phyloP scores from a whole-genome alignment of 805 yeast species.

The Vanderwaltozyma tropicalis region DNA sequence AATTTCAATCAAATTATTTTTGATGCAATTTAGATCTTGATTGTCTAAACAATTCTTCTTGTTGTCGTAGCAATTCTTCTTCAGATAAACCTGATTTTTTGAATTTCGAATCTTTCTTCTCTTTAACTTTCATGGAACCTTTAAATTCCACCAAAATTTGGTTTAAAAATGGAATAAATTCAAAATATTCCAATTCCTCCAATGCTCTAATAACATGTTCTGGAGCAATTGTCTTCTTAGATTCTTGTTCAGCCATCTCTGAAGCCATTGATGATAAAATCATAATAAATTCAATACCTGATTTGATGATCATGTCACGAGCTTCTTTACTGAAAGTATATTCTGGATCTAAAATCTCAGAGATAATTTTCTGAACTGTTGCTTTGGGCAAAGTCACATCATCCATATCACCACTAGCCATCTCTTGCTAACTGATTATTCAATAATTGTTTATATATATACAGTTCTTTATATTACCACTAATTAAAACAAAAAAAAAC shows the following conservation, averaged over 20 bases:
- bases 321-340: conserved; percentile 86
- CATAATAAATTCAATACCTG: conserved; percentile 94
- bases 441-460: too few species aligned
- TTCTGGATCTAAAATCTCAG: conserved; percentile 85
- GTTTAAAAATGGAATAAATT: conserved; percentile 73
- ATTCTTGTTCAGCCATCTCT: conserved; percentile 92
- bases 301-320: conserved; percentile 87
- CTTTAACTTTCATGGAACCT: conserved; percentile 78
- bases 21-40: conserved; percentile 53
- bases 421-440: too few species aligned
- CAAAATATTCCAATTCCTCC: conserved; percentile 74
- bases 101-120: conserved; percentile 82
- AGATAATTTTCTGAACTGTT: conserved; percentile 88
- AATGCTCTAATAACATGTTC: conserved; percentile 91
- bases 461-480: too few species aligned
- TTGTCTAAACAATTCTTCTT: conserved; percentile 81
- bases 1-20: too few species aligned
- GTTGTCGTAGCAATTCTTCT: conserved; percentile 85
- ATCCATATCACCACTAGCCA: conserved; percentile 13
- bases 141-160: conserved; percentile 78
- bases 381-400: conserved; percentile 41
- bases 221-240: conserved; percentile 91
- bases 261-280: conserved; percentile 86
- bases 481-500: too few species aligned
- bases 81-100: conserved; percentile 87